Evolutionary conservation across 1,284 basidiomycete species (phyloP).

Genomic region (Rugosomyces carneus): DNA sequence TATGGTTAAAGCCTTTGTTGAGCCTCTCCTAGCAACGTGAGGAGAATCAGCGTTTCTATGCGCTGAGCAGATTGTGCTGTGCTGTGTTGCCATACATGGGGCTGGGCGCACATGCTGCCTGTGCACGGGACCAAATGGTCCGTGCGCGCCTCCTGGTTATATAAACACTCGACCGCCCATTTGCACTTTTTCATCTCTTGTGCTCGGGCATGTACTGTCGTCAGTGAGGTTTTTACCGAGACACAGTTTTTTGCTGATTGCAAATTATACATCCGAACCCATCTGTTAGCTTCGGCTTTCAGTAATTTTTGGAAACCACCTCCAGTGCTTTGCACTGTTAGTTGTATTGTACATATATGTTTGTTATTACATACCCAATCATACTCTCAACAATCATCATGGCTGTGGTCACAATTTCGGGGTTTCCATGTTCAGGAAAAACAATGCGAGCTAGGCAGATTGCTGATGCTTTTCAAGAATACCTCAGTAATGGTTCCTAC

Average conservation of each 20-base stretch:
- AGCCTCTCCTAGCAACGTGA: background rate
- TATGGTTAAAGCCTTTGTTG: no score
- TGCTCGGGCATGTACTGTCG: constrained; percentile 89
- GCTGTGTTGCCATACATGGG: background rate
- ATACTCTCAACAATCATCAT: constrained; percentile 41
- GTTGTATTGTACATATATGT: background rate
- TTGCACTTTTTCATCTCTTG: constrained; percentile 57
- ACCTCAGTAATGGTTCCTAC: constrained; percentile 43
- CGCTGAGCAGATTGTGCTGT: background rate
- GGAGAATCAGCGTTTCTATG: background rate
- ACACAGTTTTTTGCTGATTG: constrained; percentile 91
- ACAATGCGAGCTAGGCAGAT: constrained; percentile 69
- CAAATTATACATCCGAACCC: constrained; percentile 87
- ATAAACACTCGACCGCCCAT: constrained; percentile 8
- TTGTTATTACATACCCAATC: background rate
- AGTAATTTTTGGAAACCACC: constrained; percentile 71
- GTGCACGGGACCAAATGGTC: constrained; percentile 28
- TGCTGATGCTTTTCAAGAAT: constrained; percentile 49
- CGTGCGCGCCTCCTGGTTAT: constrained; percentile 33
- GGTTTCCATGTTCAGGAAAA: constrained; percentile 88
- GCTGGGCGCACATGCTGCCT: background rate
- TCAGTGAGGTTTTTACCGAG: constrained; percentile 89
- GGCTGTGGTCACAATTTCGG: constrained; percentile 93
- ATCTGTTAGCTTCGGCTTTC: constrained; percentile 70
- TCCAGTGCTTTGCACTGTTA: constrained; percentile 13